A percentile compares a stretch with the other conserved stretches of the same genome.
Evolutionary conservation across 768 basidiomycete species (phyloP).

Genomic region (Lactifluus rugatus): DNA sequence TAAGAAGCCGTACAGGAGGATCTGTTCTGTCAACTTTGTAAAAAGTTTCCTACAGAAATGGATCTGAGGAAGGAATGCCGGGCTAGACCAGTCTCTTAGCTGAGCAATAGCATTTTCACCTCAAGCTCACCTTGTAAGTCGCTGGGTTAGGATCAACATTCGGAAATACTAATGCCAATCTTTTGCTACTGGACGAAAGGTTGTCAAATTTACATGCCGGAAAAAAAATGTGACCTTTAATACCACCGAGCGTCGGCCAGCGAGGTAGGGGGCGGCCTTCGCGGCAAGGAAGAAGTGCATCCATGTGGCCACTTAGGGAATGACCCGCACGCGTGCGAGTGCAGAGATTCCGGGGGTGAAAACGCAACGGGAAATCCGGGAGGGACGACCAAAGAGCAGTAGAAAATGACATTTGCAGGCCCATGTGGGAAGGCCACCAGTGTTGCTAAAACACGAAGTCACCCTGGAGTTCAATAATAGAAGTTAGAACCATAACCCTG

Average conservation of each 20-base stretch:
- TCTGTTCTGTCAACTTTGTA: not conserved
- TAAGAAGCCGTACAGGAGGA: not conserved
- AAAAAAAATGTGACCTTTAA: not conserved
- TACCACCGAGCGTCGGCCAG: conserved; percentile 5
- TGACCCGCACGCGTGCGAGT: not conserved
- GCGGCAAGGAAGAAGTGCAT: not conserved
- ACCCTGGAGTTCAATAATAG: not conserved
- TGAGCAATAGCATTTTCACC: not conserved
- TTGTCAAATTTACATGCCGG: not conserved
- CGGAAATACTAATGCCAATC: not conserved
- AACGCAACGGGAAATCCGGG: not conserved
- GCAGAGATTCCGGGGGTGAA: not conserved
- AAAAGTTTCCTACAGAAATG: conserved; percentile 6
- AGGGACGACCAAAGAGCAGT: not conserved
- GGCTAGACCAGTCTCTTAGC: conserved; percentile 1
- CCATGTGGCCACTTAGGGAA: not conserved
- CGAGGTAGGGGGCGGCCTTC: not conserved
- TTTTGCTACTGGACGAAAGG: conserved; percentile 8
- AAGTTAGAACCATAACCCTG: not conserved
- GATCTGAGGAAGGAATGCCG: not conserved
- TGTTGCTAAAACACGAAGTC: not conserved
- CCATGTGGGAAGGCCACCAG: not conserved
- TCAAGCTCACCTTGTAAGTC: not conserved
- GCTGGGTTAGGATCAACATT: not conserved
- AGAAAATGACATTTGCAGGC: not conserved